Percentiles rank a stretch among this genome's conserved stretches.
Evolutionary conservation across 2,329 filamentous ascomycete species (phyloP).

Genomic region (Didymella lethalis): DNA sequence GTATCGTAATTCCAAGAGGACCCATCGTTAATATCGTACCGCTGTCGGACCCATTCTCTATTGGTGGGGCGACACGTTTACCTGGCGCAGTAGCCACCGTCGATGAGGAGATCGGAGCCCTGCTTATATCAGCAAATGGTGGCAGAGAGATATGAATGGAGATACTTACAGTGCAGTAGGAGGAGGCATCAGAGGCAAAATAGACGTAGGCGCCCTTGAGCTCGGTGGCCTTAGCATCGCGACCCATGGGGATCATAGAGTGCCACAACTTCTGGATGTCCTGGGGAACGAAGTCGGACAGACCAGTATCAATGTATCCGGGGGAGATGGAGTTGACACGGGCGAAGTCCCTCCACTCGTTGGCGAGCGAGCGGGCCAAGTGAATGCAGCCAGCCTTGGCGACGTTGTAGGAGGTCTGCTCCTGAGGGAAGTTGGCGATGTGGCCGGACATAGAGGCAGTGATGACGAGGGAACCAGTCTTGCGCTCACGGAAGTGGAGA

Average conservation of each 20-base stretch:
- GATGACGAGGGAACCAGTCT: constrained; percentile 70
- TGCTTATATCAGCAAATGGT: constrained; percentile 33
- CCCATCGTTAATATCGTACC: constrained; percentile 22
- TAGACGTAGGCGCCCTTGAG: constrained; percentile 85
- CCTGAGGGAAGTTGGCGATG: constrained; percentile 83
- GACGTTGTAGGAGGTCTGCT: constrained; percentile 61
- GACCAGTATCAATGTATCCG: constrained; percentile 72
- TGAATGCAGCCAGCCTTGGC: constrained; percentile 73
- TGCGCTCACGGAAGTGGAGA: constrained; percentile 73
- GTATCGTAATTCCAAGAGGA: constrained; percentile 27
- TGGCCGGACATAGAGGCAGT: constrained; percentile 79
- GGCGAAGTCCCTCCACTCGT: constrained; percentile 74
- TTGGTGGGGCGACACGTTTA: constrained; percentile 40
- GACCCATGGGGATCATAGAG: constrained; percentile 80
- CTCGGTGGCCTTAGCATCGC: constrained; percentile 77
- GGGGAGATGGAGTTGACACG: constrained; percentile 73
- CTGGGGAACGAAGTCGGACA: constrained; percentile 70
- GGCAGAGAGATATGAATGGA: constrained; percentile 31
- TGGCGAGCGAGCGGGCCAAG: constrained; percentile 69
- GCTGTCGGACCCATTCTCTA: constrained; percentile 22
- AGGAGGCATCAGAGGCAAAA: constrained; percentile 81
- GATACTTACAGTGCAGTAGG: constrained; percentile 72
- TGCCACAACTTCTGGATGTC: constrained; percentile 78
- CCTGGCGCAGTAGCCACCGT: constrained; percentile 71
- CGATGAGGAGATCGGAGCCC: constrained; percentile 73